These are phyloP conservation scores for Hypoxylon sp. DNA, from an alignment of 2,329 filamentous ascomycete species.

Conservation along the genomic window DNA sequence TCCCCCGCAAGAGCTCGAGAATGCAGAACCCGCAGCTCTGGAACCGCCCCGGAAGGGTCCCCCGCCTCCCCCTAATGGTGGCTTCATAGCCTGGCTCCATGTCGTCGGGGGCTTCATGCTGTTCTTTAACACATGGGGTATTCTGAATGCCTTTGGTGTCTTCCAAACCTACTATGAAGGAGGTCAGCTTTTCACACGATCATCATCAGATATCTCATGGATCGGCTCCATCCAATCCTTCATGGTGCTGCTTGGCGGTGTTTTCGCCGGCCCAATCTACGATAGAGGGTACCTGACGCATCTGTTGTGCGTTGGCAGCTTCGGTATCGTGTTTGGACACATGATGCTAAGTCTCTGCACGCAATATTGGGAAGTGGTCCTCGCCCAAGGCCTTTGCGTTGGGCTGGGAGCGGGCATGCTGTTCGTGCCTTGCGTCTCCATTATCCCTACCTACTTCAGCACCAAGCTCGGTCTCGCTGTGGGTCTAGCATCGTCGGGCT, in stretches of 20 bases:
- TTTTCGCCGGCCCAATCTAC: conserved; percentile 55
- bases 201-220: conserved; percentile 60
- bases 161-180: conserved; percentile 60
- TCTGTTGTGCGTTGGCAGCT: conserved; percentile 48
- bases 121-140: conserved; percentile 45
- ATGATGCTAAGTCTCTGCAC: conserved; percentile 54
- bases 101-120: conserved; percentile 56
- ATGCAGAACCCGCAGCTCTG: conserved; percentile 16
- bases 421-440: conserved; percentile 52
- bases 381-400: conserved; percentile 55
- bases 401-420: conserved; percentile 56
- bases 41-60: conserved; percentile 27
- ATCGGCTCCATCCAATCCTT: conserved; percentile 59
- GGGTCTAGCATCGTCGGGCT: conserved; percentile 44
- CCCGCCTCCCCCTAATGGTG: conserved; percentile 51
- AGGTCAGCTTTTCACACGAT: conserved; percentile 51
- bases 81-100: conserved; percentile 58
- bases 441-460: conserved; percentile 48
- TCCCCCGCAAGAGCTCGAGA: conserved; percentile 18
- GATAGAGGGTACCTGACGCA: conserved; percentile 47
- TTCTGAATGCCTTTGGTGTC: conserved; percentile 47
- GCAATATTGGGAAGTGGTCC: conserved; percentile 56
- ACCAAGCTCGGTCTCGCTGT: conserved; percentile 44
- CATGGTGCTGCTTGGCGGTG: conserved; percentile 49
- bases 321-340: conserved; percentile 55